phyloP scores from a whole-genome alignment of 164 flowering plant genomes.

The Kalanchoe fedtschenkoi region DNA sequence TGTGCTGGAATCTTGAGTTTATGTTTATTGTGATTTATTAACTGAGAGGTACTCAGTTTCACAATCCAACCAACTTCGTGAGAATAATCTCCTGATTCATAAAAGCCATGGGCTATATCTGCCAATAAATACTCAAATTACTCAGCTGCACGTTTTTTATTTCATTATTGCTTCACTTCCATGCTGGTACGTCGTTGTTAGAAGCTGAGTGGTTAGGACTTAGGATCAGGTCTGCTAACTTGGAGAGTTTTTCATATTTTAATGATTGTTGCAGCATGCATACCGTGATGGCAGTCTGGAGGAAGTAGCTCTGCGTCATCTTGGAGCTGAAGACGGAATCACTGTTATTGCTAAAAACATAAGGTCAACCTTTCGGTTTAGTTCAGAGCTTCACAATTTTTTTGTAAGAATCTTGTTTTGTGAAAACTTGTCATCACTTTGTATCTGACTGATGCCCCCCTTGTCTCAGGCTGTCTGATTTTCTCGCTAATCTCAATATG shows the following conservation, averaged over 20 bases:
- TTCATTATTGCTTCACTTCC: not conserved
- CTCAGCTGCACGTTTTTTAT: not conserved
- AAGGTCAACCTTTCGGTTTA: slow-evolving; percentile 34
- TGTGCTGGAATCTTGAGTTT: not conserved
- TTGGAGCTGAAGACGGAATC: slow-evolving; percentile 79
- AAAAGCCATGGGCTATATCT: not conserved
- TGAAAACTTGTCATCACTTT: not conserved
- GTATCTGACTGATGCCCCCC: not conserved
- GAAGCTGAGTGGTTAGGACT: not conserved
- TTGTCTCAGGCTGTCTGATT: slow-evolving; percentile 71
- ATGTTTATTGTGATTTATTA: not conserved
- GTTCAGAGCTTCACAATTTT: not conserved
- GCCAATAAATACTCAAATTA: not conserved
- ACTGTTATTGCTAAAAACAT: slow-evolving; percentile 72
- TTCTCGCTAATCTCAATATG: slow-evolving; percentile 50
- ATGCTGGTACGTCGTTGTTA: not conserved
- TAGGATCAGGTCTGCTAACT: not conserved
- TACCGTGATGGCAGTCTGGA: slow-evolving; percentile 83
- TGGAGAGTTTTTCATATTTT: too few species aligned
- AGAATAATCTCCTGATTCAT: not conserved
- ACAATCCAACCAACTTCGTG: not conserved
- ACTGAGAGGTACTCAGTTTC: not conserved
- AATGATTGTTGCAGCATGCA: slow-evolving; percentile 55
- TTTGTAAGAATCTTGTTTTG: not conserved
- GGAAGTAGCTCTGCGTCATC: slow-evolving; percentile 75